Evolutionary conservation across 768 basidiomycete genomes (phyloP).

Genomic region (Mycena chlorophos): DNA sequence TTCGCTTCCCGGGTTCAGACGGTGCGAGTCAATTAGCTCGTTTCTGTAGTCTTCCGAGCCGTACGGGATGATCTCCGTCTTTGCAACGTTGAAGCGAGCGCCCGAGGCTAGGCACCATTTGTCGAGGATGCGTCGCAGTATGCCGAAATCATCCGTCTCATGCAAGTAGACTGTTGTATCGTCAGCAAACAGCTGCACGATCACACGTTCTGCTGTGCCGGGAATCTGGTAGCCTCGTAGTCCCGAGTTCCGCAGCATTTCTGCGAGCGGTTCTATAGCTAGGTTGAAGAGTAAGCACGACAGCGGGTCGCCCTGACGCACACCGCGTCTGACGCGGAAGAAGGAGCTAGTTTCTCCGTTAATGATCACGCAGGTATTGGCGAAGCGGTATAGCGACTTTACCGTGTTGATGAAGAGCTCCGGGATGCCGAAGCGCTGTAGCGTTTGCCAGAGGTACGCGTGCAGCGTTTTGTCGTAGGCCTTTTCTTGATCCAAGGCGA

Average conservation of each 20-base stretch:
- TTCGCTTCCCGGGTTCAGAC: background rate
- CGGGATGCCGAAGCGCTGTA: slow-evolving; percentile 1
- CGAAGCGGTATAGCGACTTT: slow-evolving; percentile 16
- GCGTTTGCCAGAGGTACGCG: slow-evolving; percentile 3
- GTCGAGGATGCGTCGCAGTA: no score
- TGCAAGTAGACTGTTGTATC: no score
- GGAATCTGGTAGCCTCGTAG: slow-evolving; percentile 28
- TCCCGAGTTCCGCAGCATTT: slow-evolving; percentile 28
- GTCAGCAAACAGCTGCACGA: no score
- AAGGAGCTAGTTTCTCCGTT: slow-evolving; percentile 14
- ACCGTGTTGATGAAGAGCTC: slow-evolving; percentile 11
- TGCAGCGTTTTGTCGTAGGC: slow-evolving; percentile 23
- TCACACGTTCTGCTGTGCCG: no score
- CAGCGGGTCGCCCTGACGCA: slow-evolving; percentile 36
- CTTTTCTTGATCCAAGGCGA: background rate
- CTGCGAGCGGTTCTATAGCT: slow-evolving; percentile 41
- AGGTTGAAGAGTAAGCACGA: slow-evolving; percentile 41
- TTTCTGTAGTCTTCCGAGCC: background rate
- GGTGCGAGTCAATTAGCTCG: background rate
- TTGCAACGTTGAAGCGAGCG: no score
- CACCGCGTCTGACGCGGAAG: slow-evolving; percentile 12
- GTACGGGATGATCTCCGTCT: no score
- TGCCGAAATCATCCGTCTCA: no score
- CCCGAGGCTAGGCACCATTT: no score
- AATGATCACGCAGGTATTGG: slow-evolving; percentile 3